A percentile compares a stretch with the other conserved stretches of the same genome.
Conservation (phyloP, 192 early-diverging fungal species). For the Backusella tuberculispora region DNA sequence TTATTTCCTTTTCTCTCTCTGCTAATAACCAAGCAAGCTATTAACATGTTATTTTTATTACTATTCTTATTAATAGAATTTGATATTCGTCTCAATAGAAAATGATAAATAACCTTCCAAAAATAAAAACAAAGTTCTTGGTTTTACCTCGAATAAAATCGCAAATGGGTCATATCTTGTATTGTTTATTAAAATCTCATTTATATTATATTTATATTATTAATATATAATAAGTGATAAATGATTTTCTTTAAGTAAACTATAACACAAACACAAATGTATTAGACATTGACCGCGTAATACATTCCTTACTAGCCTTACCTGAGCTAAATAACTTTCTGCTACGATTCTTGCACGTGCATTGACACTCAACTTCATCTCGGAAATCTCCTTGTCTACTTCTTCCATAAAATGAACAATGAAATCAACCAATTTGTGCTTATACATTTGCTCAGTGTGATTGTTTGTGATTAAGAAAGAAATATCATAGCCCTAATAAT, state of each 20-base stretch:
- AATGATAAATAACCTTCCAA: not conserved
- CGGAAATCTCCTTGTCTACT: constrained; percentile 98
- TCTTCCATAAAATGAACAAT: constrained; percentile 99
- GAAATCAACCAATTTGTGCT: constrained; percentile 99
- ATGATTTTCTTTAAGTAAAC: constrained; percentile 17
- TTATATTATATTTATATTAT: not conserved
- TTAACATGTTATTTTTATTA: not conserved
- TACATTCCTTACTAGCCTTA: not conserved
- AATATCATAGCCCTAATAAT: constrained; percentile 90
- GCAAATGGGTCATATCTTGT: not conserved
- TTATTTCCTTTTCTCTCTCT: not conserved
- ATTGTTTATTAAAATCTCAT: not conserved
- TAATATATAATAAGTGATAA: not conserved
- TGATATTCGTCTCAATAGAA: not conserved
- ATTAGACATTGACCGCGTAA: not conserved
- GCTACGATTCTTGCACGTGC: constrained; percentile 73
- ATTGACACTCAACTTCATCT: constrained; percentile 97
- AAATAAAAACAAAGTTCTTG: not conserved
- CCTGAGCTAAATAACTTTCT: constrained; percentile 42
- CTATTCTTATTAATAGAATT: not conserved
- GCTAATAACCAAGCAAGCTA: not conserved
- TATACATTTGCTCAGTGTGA: constrained; percentile 98
- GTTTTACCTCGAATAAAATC: not conserved
- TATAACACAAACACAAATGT: not conserved
- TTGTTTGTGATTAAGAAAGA: constrained; percentile 96